Conservation (phyloP, 345 rosid genomes). For the Aurinia saxatilis region DNA sequence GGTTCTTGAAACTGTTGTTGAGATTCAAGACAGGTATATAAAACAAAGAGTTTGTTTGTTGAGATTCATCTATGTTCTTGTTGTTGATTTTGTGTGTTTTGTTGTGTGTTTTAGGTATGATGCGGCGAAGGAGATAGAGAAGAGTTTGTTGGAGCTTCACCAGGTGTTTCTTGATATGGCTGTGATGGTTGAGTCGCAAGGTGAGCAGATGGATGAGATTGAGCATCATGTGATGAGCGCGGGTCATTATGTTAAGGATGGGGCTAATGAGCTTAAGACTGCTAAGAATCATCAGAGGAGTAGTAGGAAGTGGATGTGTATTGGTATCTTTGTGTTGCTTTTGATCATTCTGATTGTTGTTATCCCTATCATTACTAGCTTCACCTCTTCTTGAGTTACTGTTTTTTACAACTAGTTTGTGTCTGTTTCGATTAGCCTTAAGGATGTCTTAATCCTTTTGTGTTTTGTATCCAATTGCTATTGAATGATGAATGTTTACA, state of each 20-base stretch:
- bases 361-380: conserved; percentile 66
- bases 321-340: conserved; percentile 60
- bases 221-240: conserved; percentile 89
- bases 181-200: conserved; percentile 90
- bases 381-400: conserved; percentile 54
- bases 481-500: conserved; percentile 11
- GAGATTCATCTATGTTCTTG: neutral
- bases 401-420: neutral
- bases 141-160: conserved; percentile 85
- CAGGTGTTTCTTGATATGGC: conserved; percentile 95
- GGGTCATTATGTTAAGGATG: conserved; percentile 70
- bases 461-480: neutral
- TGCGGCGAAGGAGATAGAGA: conserved; percentile 88
- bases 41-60: neutral
- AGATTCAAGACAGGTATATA: conserved; percentile 75
- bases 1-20: conserved; percentile 82
- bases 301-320: conserved; percentile 80
- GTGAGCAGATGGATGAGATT: conserved; percentile 90
- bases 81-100: neutral
- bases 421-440: neutral
- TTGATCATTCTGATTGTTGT: conserved; percentile 59
- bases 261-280: conserved; percentile 56
- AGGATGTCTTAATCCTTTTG: conserved; percentile 27
- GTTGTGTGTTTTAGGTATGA: conserved; percentile 34
- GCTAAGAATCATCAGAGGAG: conserved; percentile 66